Evolutionary conservation across 352 stramenopile genomes (phyloP), one percentile per base, ranked within the genome.

Genomic region (Hyaloperonospora arabidopsidis): DNA sequence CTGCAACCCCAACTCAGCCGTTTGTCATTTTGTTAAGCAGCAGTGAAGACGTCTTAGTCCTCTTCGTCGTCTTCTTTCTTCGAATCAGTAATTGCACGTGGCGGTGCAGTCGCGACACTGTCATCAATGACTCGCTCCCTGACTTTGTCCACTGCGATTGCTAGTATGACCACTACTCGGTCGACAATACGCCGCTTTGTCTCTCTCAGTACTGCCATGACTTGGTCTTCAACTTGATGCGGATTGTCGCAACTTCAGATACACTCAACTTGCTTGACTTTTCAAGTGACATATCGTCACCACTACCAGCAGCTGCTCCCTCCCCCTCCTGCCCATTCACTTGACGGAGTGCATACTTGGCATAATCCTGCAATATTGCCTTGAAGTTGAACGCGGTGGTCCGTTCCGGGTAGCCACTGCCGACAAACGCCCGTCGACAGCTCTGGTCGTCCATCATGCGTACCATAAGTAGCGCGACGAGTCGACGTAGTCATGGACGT

Each of bases 391-490:
- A 92, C 11, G 84, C 84, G 15, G 59, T 72, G 5, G 80, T 59
- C 32, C 84, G 78, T 57, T 92, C 79, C 0, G 84, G 78, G 39
- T 92, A 91, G 45, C 84, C 84, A 17, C 92, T 70, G 44, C 84
- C 84, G 5, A 94, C 60, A 50, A 88, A 94, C 40, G 81, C 84
- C 47, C 76, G 74, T 23, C 81, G 80, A 32, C 78, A 73, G 17
- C 72, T 89, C 35, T 68, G 53, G 49, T 87, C 78, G 59, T 94
- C 84, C 52, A 90, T 82, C 48, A 91, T 74, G 49, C 84, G 84
- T 15, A 94, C 28, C 76, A 94, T 90, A 32, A 94, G 63, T 94
- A 94, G 23, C 84, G 79, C 46, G 84, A 94, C 48, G 84, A 92
- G 59, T 94, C 84, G 45, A 86, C 79, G 44, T 81, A 94, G 59